Evolutionary conservation across 495 filamentous ascomycete species (phyloP).

Genomic region (Aspergillus affinis): DNA sequence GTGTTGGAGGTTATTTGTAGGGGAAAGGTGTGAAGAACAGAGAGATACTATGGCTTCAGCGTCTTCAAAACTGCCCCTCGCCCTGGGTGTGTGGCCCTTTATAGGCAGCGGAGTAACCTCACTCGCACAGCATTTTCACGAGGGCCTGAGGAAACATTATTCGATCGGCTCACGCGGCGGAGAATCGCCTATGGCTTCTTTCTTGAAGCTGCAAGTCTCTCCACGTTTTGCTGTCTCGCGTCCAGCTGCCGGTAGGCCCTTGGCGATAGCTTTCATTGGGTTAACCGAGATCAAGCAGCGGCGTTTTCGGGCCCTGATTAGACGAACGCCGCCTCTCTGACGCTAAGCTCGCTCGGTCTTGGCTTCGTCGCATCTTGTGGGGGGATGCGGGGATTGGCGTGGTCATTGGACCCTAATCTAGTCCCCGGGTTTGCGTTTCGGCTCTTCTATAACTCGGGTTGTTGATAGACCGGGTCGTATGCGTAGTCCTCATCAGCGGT

Average conservation of each 20-base stretch:
- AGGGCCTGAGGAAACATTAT: not conserved
- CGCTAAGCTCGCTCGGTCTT: too few relatives aligned
- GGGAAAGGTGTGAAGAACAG: not conserved
- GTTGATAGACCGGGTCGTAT: conserved; percentile 6
- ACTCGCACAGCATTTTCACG: conserved; percentile 6
- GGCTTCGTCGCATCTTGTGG: not conserved
- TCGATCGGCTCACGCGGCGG: not conserved
- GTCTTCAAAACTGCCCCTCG: not conserved
- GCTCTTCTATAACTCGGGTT: conserved; percentile 1
- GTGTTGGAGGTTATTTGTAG: not conserved
- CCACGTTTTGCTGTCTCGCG: not conserved
- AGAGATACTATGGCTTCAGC: not conserved
- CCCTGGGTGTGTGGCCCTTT: too few relatives aligned
- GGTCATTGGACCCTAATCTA: not conserved
- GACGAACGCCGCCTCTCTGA: conserved; percentile 6
- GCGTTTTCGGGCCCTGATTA: conserved; percentile 7
- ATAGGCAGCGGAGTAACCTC: too few relatives aligned
- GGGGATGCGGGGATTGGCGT: not conserved
- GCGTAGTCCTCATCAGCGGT: not conserved
- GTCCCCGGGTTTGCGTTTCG: not conserved
- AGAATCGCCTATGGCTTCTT: not conserved
- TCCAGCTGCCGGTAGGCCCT: not conserved
- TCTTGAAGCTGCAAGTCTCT: not conserved
- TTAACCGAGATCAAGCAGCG: conserved; percentile 1
- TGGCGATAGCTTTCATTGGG: not conserved